phyloP scores from a whole-genome alignment of 768 basidiomycete genomes.

The Lactarius vividus region DNA sequence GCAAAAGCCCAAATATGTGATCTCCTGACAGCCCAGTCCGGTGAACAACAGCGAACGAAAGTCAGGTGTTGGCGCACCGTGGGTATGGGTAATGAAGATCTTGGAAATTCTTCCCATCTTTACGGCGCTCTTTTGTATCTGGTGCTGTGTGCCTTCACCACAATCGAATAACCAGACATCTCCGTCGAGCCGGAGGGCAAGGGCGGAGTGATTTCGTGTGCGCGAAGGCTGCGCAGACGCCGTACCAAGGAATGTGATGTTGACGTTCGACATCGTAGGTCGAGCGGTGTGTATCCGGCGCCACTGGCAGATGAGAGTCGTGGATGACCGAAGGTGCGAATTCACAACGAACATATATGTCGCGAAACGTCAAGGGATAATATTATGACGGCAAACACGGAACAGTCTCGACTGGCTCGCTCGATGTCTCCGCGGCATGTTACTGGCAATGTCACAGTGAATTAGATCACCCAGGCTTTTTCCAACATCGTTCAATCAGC shows the following conservation, averaged over 20 bases:
- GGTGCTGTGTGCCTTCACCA: slow-evolving; percentile 81
- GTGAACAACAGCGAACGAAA: not conserved
- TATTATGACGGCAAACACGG: not conserved
- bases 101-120: slow-evolving; percentile 79
- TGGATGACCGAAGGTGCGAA: not conserved
- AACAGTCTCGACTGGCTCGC: not conserved
- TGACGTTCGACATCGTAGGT: slow-evolving; percentile 34
- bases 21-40: slow-evolving; percentile 50
- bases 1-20: slow-evolving; percentile 75
- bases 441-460: not conserved
- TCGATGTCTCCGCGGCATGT: not conserved
- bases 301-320: too few species aligned
- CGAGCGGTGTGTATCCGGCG: not conserved
- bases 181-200: slow-evolving; percentile 60
- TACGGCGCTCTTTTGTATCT: slow-evolving; percentile 66
- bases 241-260: slow-evolving; percentile 75
- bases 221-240: slow-evolving; percentile 79
- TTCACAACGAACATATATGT: not conserved
- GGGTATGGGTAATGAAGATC: slow-evolving; percentile 87
- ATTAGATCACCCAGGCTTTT: not conserved
- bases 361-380: not conserved
- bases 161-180: slow-evolving; percentile 87
- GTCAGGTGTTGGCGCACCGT: slow-evolving; percentile 49
- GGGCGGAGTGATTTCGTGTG: slow-evolving; percentile 74
- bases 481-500: not conserved